phyloP scores from a whole-genome alignment of 805 yeast species.

The Sugiyamaella americana region DNA sequence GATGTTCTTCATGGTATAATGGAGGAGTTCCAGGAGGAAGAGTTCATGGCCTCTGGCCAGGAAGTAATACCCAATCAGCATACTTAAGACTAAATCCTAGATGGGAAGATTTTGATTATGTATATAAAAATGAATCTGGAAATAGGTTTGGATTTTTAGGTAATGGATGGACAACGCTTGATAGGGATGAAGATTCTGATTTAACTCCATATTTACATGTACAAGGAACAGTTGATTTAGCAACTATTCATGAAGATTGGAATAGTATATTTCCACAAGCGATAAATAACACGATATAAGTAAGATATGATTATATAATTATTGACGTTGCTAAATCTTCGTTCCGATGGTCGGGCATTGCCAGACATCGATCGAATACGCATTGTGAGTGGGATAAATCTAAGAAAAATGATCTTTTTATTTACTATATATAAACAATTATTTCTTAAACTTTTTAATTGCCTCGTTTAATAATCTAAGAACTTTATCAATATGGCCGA shows the following conservation, averaged over 20 bases:
- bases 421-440: neutral
- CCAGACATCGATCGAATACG: no score
- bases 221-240: constrained; percentile 10
- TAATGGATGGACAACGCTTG: constrained; percentile 7
- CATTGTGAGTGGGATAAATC: no score
- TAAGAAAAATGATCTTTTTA: no score
- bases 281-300: neutral
- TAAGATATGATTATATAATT: no score
- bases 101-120: constrained; percentile 11
- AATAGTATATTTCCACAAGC: neutral
- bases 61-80: constrained; percentile 10
- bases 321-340: no score
- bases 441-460: constrained; percentile 17
- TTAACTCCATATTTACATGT: constrained; percentile 10
- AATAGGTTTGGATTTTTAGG: constrained; percentile 10
- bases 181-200: constrained; percentile 6
- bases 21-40: constrained; percentile 10
- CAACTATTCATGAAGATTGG: constrained; percentile 3
- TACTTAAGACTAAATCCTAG: constrained; percentile 5
- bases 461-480: constrained; percentile 41
- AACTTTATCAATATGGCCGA: constrained; percentile 49
- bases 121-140: neutral
- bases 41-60: constrained; percentile 13
- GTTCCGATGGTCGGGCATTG: no score
- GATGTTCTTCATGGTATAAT: constrained; percentile 14